These are phyloP conservation scores for Trichoderma sp. DNA, from an alignment of 2,329 filamentous ascomycete genomes.

Conservation along the genomic window DNA sequence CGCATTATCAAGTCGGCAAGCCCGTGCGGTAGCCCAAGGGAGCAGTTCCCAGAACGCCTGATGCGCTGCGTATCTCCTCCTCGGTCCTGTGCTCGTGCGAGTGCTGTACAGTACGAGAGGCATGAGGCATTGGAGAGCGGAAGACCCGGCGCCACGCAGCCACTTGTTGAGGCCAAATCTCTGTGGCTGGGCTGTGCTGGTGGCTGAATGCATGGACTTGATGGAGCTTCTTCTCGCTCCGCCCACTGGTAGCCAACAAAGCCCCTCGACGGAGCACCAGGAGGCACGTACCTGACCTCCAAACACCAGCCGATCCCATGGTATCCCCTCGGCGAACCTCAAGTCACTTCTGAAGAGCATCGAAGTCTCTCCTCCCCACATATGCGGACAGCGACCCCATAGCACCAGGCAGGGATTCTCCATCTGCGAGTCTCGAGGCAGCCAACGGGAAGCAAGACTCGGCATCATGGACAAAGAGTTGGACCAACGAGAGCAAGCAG, in stretches of 20 bases:
- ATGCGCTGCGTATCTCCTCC: not conserved
- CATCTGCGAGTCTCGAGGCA: conserved; percentile 18
- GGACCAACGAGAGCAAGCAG: not conserved
- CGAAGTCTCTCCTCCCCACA: conserved; percentile 7
- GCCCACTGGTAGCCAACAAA: not conserved
- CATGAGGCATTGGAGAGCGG: not conserved
- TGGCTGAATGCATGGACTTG: not conserved
- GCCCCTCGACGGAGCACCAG: not conserved
- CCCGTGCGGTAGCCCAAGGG: not conserved
- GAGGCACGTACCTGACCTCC: conserved; percentile 9
- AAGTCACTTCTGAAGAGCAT: conserved; percentile 4
- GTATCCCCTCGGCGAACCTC: conserved; percentile 1
- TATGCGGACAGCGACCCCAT: conserved; percentile 15
- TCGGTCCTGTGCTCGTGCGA: too few species aligned
- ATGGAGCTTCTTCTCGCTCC: conserved; percentile 1
- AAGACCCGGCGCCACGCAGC: conserved; percentile 21
- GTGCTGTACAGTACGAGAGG: not conserved
- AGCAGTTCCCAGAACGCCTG: not conserved
- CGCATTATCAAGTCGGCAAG: conserved; percentile 3
- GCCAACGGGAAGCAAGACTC: conserved; percentile 15
- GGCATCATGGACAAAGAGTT: not conserved
- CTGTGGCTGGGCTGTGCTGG: conserved; percentile 20
- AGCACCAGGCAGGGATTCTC: conserved; percentile 12
- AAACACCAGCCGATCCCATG: not conserved
- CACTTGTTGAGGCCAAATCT: not conserved